These are phyloP conservation scores for Mrakiaceae sp. DNA, from an alignment of 1,284 basidiomycete genomes.

Conservation along the genomic window DNA sequence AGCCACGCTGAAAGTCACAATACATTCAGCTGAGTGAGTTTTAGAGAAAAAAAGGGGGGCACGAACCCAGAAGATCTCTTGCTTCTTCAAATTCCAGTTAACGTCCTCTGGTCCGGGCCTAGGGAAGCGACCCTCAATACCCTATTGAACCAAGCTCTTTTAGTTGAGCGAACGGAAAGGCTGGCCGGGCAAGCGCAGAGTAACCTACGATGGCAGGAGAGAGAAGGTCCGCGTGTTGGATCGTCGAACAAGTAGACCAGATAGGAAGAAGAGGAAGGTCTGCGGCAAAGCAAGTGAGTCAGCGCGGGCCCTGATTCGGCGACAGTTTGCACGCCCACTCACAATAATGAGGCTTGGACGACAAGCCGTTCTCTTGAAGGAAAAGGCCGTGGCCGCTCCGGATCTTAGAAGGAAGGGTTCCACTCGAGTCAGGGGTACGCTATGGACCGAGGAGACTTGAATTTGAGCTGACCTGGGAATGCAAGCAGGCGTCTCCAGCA, in stretches of 20 bases:
- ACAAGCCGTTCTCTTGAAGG: background rate
- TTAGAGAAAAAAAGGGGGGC: background rate
- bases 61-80: constrained; percentile 2
- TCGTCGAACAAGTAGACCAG: background rate
- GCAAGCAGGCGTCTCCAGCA: no score
- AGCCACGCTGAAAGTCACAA: background rate
- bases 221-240: background rate
- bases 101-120: background rate
- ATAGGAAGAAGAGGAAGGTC: background rate
- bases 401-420: background rate
- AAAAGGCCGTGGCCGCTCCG: constrained; percentile 1
- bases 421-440: no score
- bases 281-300: background rate
- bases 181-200: no score
- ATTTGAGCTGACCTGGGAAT: no score
- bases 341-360: no score
- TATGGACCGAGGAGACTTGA: no score
- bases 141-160: no score
- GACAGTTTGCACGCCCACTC: no score
- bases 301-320: no score
- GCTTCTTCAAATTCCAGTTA: background rate
- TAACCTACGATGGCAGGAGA: background rate
- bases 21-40: background rate
- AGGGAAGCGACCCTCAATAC: constrained; percentile 1
- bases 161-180: no score